Conservation (phyloP, 2,329 filamentous ascomycete genomes). For the Colletotrichum godetiae region DNA sequence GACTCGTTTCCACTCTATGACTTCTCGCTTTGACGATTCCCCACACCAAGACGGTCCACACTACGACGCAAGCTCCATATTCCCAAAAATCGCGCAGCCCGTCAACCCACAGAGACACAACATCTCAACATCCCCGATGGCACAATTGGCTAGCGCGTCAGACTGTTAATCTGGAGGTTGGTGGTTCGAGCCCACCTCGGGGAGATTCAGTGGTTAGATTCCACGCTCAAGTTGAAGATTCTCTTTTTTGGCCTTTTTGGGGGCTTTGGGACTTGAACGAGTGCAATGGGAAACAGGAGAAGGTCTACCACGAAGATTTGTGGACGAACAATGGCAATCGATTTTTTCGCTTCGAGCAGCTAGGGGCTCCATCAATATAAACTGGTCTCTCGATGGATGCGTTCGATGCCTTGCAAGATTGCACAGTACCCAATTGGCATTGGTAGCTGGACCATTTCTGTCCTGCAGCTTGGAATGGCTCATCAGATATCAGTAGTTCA, state of each 20-base stretch:
- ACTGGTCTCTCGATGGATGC: too few relatives aligned
- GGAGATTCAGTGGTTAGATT: conserved; percentile 25
- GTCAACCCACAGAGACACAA: neutral
- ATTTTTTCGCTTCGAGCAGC: too few relatives aligned
- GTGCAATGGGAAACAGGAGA: too few relatives aligned
- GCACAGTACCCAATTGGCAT: too few relatives aligned
- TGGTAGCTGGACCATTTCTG: too few relatives aligned
- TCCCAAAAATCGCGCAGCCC: neutral
- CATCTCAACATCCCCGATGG: conserved; percentile 32
- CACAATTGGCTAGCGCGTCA: conserved; percentile 36
- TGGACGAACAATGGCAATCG: too few relatives aligned
- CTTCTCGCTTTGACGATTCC: neutral
- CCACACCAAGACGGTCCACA: conserved; percentile 1
- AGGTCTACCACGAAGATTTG: too few relatives aligned
- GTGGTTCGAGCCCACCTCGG: conserved; percentile 36
- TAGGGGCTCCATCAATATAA: too few relatives aligned
- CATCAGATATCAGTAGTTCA: too few relatives aligned
- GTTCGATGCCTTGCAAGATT: too few relatives aligned
- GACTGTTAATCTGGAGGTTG: conserved; percentile 36
- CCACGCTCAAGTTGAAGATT: neutral
- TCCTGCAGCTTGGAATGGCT: too few relatives aligned
- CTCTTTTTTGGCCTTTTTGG: neutral
- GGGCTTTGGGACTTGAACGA: too few relatives aligned
- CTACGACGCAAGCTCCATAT: conserved; percentile 14
- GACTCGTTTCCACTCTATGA: neutral